phyloP scores from a whole-genome alignment of 371 early-diverging fungal species.

The Mortierella sp. region DNA sequence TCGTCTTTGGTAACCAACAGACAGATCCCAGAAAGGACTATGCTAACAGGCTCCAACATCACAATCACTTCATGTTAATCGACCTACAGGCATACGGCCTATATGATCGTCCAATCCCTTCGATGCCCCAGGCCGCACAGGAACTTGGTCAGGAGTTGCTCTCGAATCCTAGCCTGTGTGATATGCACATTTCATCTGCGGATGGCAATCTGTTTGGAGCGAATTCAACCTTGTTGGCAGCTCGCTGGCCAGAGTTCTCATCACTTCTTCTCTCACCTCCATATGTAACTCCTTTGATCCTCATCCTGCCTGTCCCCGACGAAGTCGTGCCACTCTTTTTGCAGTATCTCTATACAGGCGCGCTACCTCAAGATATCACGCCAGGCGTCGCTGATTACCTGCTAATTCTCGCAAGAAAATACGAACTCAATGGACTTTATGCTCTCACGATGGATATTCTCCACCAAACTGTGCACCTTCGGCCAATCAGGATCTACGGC shows the following conservation, averaged over 20 bases:
- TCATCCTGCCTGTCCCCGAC: constrained; percentile 44
- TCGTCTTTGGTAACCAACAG: constrained; percentile 64
- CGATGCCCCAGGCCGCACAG: constrained; percentile 31
- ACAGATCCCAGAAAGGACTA: constrained; percentile 64
- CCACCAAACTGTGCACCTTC: constrained; percentile 23
- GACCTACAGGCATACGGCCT: constrained; percentile 64
- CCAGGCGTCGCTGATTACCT: constrained; percentile 42
- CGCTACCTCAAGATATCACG: constrained; percentile 23
- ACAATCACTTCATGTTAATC: constrained; percentile 61
- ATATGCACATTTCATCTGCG: constrained; percentile 41
- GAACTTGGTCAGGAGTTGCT: constrained; percentile 45
- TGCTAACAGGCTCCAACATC: constrained; percentile 63
- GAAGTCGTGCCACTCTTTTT: constrained; percentile 41
- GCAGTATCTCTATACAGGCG: constrained; percentile 50
- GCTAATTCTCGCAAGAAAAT: constrained; percentile 42
- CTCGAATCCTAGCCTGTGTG: constrained; percentile 15
- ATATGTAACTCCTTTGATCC: constrained; percentile 47
- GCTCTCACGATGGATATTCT: constrained; percentile 38
- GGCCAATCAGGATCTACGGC: constrained; percentile 39
- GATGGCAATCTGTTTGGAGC: constrained; percentile 37
- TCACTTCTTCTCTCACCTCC: constrained; percentile 47
- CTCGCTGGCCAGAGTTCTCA: constrained; percentile 50
- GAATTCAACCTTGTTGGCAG: constrained; percentile 45
- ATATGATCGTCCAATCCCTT: constrained; percentile 49
- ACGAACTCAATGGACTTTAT: constrained; percentile 49